A percentile compares a stretch with the other conserved stretches of the same genome.
These are phyloP conservation scores for Barnettozyma hawaiiensis DNA, from an alignment of 1,139 yeast genomes.

Conservation along the genomic window DNA sequence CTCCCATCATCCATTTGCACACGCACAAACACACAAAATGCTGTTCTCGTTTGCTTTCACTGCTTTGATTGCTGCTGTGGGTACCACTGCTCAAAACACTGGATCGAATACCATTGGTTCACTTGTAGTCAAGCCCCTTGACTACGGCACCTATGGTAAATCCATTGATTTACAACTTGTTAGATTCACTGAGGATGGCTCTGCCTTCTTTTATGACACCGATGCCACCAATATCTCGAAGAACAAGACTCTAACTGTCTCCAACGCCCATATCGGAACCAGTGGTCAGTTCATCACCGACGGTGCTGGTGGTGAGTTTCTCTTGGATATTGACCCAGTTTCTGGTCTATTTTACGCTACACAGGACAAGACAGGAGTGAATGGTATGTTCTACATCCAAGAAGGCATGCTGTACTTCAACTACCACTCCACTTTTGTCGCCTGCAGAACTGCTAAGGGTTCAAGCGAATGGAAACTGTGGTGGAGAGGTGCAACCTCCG, in stretches of 20 bases:
- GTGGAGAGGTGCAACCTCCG: constrained; percentile 23
- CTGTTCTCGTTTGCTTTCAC: background rate
- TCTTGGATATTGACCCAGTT: constrained; percentile 9
- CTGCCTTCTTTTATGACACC: constrained; percentile 15
- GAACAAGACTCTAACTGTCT: constrained; percentile 9
- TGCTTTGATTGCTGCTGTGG: constrained; percentile 2
- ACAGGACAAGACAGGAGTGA: constrained; percentile 5
- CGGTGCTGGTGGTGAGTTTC: constrained; percentile 5
- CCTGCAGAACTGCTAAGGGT: constrained; percentile 14
- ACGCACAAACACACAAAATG: background rate
- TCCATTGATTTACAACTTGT: constrained; percentile 17
- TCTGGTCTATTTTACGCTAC: constrained; percentile 15
- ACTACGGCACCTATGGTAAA: constrained; percentile 15
- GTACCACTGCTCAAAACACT: background rate
- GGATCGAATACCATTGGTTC: constrained; percentile 13
- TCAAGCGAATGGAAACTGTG: constrained; percentile 12
- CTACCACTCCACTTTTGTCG: constrained; percentile 19
- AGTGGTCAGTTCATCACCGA: constrained; percentile 14
- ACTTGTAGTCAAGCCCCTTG: constrained; percentile 17
- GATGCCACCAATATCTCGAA: background rate
- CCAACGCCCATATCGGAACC: constrained; percentile 9
- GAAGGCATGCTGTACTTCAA: constrained; percentile 11
- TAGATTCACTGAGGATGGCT: constrained; percentile 12
- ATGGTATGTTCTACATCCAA: constrained; percentile 16
- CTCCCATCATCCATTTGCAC: background rate